These are phyloP conservation scores for Oryza meridionalis DNA, from an alignment of 176 grass and related monocot genomes.

Conservation along the genomic window DNA sequence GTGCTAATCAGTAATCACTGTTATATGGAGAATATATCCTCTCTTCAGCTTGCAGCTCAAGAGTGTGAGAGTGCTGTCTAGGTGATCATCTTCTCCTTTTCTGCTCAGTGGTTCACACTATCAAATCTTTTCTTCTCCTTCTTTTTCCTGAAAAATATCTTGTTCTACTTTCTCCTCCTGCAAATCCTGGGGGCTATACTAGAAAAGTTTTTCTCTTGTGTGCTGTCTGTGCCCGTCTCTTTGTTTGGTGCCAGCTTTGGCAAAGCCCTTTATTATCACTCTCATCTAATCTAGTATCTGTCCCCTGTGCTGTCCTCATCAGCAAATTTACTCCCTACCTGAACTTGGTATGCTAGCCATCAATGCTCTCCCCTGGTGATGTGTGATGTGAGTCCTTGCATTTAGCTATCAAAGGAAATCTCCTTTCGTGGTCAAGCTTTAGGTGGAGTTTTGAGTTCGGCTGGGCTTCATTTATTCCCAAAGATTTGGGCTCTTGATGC, in stretches of 20 bases:
- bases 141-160: conserved; percentile 15
- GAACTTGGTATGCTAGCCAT: conserved; percentile 19
- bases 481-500: conserved; percentile 33
- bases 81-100: conserved; percentile 3
- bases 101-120: not conserved
- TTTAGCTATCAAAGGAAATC: conserved; percentile 45
- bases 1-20: not conserved
- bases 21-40: not conserved
- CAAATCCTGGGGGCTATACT: conserved; percentile 28
- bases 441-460: conserved; percentile 44
- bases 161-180: not conserved
- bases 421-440: conserved; percentile 18
- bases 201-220: conserved; percentile 27
- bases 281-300: conserved; percentile 15
- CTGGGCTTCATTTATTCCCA: conserved; percentile 46
- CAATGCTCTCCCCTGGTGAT: conserved; percentile 40
- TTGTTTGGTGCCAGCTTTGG: conserved; percentile 31
- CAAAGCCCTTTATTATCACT: conserved; percentile 38
- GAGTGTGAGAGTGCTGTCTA: not conserved
- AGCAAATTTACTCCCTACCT: conserved; percentile 42
- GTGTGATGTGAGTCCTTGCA: conserved; percentile 33
- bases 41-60: not conserved
- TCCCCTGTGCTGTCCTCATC: conserved; percentile 24
- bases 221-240: not conserved
- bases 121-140: conserved; percentile 6